Percentiles rank a stretch among this genome's conserved stretches.
These are phyloP conservation scores for Trametes cingulata DNA, from an alignment of 768 basidiomycete species.

Conservation along the genomic window DNA sequence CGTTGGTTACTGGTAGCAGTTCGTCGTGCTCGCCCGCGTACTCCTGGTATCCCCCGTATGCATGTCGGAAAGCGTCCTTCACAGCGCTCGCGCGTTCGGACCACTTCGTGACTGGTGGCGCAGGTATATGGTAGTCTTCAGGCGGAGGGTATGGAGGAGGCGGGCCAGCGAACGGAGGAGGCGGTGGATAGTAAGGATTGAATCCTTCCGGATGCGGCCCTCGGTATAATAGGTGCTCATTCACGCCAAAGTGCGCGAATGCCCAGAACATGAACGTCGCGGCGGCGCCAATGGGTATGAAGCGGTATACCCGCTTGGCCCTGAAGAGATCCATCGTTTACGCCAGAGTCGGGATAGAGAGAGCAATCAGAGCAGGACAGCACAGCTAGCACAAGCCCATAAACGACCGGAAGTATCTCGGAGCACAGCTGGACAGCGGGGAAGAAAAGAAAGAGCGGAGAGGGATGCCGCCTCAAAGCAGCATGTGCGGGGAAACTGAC, in stretches of 20 bases:
- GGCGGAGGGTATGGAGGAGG: not conserved
- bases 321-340: slow-evolving; percentile 1
- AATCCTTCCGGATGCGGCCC: slow-evolving; percentile 6
- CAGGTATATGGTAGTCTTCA: not conserved
- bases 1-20: slow-evolving; percentile 52
- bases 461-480: no score
- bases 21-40: slow-evolving; percentile 67
- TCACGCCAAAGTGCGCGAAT: slow-evolving; percentile 1
- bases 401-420: no score
- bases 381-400: not conserved
- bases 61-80: slow-evolving; percentile 63
- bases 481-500: no score
- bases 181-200: slow-evolving; percentile 9
- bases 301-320: not conserved
- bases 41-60: slow-evolving; percentile 62
- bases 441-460: no score
- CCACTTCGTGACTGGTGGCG: slow-evolving; percentile 43
- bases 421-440: no score
- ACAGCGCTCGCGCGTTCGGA: slow-evolving; percentile 54
- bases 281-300: slow-evolving; percentile 7
- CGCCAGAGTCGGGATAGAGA: not conserved
- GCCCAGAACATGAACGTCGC: slow-evolving; percentile 10
- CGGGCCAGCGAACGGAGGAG: not conserved
- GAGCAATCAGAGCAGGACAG: not conserved
- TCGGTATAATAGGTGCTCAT: not conserved